Conservation (phyloP, 768 basidiomycete species). For the Lactifluus piperatus region DNA sequence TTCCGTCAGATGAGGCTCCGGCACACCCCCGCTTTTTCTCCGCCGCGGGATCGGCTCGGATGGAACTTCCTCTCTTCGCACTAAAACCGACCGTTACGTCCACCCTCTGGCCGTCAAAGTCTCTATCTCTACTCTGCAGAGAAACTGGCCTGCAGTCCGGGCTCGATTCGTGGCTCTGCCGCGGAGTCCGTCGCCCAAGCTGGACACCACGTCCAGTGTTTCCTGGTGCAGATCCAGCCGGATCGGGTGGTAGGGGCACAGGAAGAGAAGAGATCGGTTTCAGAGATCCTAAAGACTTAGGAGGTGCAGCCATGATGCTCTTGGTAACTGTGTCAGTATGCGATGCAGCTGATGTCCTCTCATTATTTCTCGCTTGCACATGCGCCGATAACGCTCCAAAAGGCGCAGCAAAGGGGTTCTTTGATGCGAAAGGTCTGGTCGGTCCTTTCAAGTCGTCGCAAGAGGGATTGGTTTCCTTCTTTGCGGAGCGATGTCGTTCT, state of each 20-base stretch:
- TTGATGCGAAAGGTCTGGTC: neutral
- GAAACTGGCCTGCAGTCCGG: neutral
- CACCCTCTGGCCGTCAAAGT: neutral
- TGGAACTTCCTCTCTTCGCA: neutral
- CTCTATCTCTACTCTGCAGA: neutral
- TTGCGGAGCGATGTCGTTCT: neutral
- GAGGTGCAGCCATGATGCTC: neutral
- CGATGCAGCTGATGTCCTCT: neutral
- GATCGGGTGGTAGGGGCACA: conserved; percentile 1
- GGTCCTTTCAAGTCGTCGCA: neutral
- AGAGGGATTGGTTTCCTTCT: neutral
- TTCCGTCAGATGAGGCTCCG: neutral
- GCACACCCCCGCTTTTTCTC: neutral
- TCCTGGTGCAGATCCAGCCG: neutral
- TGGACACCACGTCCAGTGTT: neutral
- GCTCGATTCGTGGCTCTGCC: neutral
- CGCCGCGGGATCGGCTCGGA: neutral
- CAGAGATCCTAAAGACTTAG: neutral
- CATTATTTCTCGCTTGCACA: neutral
- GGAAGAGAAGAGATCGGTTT: conserved; percentile 10
- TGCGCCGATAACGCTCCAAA: neutral
- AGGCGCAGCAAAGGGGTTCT: conserved; percentile 2
- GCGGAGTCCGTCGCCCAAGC: neutral
- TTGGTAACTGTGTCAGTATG: neutral
- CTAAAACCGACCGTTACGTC: neutral